Base-by-base conservation (phyloP, 768 basidiomycete genomes). In the Termitomyces sp. region DNA sequence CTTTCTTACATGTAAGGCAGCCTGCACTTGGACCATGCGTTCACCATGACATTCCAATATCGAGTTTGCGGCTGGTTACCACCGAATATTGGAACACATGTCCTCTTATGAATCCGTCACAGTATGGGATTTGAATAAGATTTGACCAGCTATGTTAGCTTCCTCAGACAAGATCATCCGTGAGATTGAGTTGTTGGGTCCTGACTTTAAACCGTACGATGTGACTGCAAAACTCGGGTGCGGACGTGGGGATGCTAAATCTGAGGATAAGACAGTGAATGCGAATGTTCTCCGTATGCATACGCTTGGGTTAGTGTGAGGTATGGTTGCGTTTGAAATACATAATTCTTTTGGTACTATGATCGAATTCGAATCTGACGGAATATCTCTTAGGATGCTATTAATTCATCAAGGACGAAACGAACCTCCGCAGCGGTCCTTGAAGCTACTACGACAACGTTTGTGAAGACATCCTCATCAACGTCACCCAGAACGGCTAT, bases 1-100 rank as follows among this genome's bases (percentile, higher is more conserved):
- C 55, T 97, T 81, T 77, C 92, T 93, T 1, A 98, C 82, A 98
- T 98, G 94, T 98, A 99, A 70, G 96, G 96, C 51, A 92, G 90
- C 67, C 81, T 98, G 67, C 96, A 98, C 75, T 82, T 98, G 24
- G 97, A 96, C 24, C 95, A 98, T 75, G 96, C 91, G 1, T 98
- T 98, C 77, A 96, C 95, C 42, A 93, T 28, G 28, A 28, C 28
- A 28, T 98, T 94, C 92, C 59, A 98, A 99, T 78, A 89, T 98
- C 73, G 96, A 98, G 72, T 98, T 98, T 69, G 86, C 87, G 0
- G 90, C 96, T 36, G 97, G 97, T 33, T 98, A 91, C 74, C 89
- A 98, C 76, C 83, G 95, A 42, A 88, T 98, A 90, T 72, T 94
- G 64, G 96, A 96, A 96, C 96, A 77, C 83, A 92, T 15, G 93